Evolutionary conservation across 2,329 filamentous ascomycete genomes (phyloP), one percentile per base, ranked within the genome.

Genomic region (Simplicillium sp.): DNA sequence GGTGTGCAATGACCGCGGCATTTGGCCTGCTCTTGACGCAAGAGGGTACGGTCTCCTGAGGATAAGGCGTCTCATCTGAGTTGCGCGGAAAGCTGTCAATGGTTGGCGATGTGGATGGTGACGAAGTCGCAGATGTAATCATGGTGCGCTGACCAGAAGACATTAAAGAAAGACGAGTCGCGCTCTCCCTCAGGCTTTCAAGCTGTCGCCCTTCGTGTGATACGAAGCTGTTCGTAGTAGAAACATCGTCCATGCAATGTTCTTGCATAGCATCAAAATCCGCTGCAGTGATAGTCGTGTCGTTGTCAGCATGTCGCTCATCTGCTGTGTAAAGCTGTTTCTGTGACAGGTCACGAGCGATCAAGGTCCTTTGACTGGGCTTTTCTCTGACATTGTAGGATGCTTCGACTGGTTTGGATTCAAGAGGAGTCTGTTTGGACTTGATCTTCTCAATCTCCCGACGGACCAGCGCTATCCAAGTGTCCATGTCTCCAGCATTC

Each of bases 401-500:
- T 11, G 54, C 49, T 28, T 69, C 67, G 4, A 52, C 44, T 45
- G 71, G 71, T 1, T 68, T 67, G 44, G 62, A 68, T 32, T 76
- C 78, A 4, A 73, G 80, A 53, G 83, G 78, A 0, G 77, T 74
- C 17, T 75, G 56, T 41, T 69, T 67, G 56, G 75, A 80, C 62
- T 75, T 82, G 14, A 85, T 61, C 6, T 68, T 66, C 50, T 86
- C 80, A 39, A 90, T 88, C 52, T 85, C 80, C 41, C 71, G 71
- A 32, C 85, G 74, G 25, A 90, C 64, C 0, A 72, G 68, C 1
- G 71, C 69, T 55, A 90, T 77, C 86, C 86, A 92, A 34, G 67
- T 64, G 44, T 87, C 81, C 82, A 90, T 85, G 35, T 85, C 80
- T 46, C 82, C 77, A 2, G 82, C 79, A 45, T 66, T 77, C 39